Conservation (phyloP, 2,329 filamentous ascomycete genomes). For the Chaetomiaceae sp. region DNA sequence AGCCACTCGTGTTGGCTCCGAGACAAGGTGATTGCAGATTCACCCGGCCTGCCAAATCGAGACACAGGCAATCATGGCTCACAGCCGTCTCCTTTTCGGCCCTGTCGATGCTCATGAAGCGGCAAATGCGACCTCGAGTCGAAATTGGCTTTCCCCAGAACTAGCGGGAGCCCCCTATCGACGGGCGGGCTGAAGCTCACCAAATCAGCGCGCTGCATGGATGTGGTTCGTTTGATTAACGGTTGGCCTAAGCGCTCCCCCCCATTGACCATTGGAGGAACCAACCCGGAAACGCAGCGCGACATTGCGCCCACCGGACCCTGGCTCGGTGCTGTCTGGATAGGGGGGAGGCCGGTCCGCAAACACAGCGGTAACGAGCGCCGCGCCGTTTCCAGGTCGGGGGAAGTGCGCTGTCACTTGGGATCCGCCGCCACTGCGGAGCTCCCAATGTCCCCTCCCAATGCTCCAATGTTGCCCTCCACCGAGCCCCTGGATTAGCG, state of each 20-base stretch:
- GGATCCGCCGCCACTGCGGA: slow-evolving; percentile 17
- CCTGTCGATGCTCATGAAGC: neutral
- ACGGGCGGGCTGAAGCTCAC: neutral
- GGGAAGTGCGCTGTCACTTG: slow-evolving; percentile 4
- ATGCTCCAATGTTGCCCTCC: slow-evolving; percentile 24
- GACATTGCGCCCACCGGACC: neutral
- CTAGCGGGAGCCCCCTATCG: neutral
- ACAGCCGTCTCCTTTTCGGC: slow-evolving; percentile 3
- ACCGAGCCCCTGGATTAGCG: slow-evolving; percentile 31
- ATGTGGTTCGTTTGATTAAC: slow-evolving; percentile 1
- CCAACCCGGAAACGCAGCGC: slow-evolving; percentile 11
- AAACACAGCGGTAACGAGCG: slow-evolving; percentile 7
- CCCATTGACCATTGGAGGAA: neutral
- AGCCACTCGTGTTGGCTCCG: neutral
- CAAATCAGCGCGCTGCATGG: slow-evolving; percentile 13
- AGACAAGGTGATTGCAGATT: neutral
- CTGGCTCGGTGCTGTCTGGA: slow-evolving; percentile 13
- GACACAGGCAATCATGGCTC: neutral
- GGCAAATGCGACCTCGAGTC: slow-evolving; percentile 10
- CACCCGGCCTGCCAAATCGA: neutral
- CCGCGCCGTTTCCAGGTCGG: slow-evolving; percentile 1
- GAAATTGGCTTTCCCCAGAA: slow-evolving; percentile 5
- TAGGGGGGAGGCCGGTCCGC: slow-evolving; percentile 12
- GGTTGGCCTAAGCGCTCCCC: slow-evolving; percentile 11
- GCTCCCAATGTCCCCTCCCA: slow-evolving; percentile 20